Percentiles rank a stretch among this genome's conserved stretches.
These are phyloP conservation scores for Chaetomium tenue DNA, from an alignment of 495 filamentous ascomycete genomes.

Conservation along the genomic window DNA sequence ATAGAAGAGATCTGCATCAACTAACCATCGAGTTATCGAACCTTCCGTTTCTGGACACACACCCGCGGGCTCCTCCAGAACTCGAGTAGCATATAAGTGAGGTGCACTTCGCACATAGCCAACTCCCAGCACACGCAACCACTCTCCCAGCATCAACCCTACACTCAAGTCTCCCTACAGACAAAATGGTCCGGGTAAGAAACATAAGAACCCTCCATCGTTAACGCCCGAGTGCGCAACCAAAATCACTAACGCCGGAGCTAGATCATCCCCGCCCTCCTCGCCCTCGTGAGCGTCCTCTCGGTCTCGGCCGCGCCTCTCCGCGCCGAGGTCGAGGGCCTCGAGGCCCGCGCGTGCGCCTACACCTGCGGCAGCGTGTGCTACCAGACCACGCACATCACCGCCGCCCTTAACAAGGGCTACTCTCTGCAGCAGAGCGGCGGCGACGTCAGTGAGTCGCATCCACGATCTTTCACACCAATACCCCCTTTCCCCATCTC, in stretches of 20 bases:
- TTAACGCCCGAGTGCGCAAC: neutral
- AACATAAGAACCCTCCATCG: neutral
- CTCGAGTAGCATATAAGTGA: constrained; percentile 1
- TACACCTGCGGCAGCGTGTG: constrained; percentile 41
- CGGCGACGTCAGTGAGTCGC: constrained; percentile 44
- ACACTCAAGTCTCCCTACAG: neutral
- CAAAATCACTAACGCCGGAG: neutral
- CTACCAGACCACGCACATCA: constrained; percentile 44
- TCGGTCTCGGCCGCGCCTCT: constrained; percentile 37
- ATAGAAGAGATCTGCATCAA: constrained; percentile 3
- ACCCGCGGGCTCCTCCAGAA: neutral
- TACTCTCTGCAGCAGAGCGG: constrained; percentile 50
- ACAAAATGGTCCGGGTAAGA: constrained; percentile 22
- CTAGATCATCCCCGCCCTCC: constrained; percentile 36
- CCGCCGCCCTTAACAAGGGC: constrained; percentile 50
- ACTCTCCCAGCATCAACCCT: neutral
- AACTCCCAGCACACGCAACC: neutral
- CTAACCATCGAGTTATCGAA: neutral
- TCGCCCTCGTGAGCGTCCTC: constrained; percentile 32
- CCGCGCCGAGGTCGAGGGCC: constrained; percentile 15
- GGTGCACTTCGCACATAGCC: neutral
- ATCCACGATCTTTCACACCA: too few species aligned
- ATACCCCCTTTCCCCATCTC: neutral
- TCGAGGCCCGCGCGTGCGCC: constrained; percentile 33
- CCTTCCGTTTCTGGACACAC: constrained; percentile 9